These are phyloP conservation scores for Calycina herbarum DNA, from an alignment of 2,329 filamentous ascomycete species.

Conservation along the genomic window DNA sequence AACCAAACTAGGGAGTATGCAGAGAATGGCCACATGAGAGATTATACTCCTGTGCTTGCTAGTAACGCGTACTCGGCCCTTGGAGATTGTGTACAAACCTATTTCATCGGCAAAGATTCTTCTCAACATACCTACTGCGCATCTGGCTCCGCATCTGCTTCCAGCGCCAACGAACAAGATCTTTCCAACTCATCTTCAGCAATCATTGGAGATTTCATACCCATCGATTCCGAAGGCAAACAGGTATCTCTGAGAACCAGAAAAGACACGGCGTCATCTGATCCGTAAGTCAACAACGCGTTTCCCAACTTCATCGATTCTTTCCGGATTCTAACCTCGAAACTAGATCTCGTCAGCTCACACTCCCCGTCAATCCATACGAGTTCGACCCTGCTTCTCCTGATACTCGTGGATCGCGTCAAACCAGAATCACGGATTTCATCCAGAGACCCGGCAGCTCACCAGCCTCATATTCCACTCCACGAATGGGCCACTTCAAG, in stretches of 20 bases:
- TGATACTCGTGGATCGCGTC: slow-evolving; percentile 16
- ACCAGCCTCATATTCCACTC: slow-evolving; percentile 16
- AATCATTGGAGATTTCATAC: slow-evolving; percentile 33
- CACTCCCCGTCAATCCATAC: slow-evolving; percentile 23
- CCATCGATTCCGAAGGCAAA: slow-evolving; percentile 19
- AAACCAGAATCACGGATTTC: slow-evolving; percentile 33
- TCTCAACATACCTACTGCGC: background rate
- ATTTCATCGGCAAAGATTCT: background rate
- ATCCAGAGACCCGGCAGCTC: slow-evolving; percentile 18
- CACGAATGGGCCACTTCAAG: slow-evolving; percentile 25
- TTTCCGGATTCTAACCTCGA: background rate
- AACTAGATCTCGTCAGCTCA: background rate
- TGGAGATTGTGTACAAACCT: slow-evolving; percentile 1
- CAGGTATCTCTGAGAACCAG: background rate
- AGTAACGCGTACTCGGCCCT: slow-evolving; percentile 5
- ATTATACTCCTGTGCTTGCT: background rate
- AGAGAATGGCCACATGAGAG: background rate
- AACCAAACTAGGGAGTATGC: background rate
- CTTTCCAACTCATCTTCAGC: slow-evolving; percentile 22
- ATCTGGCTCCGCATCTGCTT: slow-evolving; percentile 7
- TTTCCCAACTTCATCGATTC: background rate
- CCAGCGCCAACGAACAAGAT: slow-evolving; percentile 15
- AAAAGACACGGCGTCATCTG: slow-evolving; percentile 3
- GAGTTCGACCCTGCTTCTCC: slow-evolving; percentile 35
- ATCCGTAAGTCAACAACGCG: slow-evolving; percentile 7